A percentile compares a stretch with the other conserved stretches of the same genome.
Evolutionary conservation across 768 basidiomycete genomes (phyloP).

Genomic region (Lepiota brunneoincarnata): DNA sequence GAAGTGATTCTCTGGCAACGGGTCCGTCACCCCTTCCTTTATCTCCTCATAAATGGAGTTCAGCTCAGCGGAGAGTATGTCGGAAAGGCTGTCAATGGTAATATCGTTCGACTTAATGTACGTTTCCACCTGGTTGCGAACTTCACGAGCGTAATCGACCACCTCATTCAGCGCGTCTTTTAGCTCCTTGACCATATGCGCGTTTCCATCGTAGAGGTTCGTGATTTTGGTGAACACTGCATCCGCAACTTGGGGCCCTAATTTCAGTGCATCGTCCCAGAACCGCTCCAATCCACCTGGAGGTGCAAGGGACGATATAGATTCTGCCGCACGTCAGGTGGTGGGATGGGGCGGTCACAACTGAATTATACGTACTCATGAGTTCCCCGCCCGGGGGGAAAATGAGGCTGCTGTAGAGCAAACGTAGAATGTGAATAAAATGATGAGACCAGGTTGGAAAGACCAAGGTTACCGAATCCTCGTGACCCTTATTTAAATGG

Average conservation of each 20-base stretch:
- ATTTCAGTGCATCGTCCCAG: slow-evolving; percentile 2
- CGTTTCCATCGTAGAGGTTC: background rate
- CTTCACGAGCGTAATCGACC: background rate
- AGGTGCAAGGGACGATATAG: background rate
- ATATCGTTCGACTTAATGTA: background rate
- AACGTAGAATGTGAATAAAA: too few relatives aligned
- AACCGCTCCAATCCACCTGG: background rate
- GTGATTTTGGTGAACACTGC: background rate
- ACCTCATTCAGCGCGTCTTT: background rate
- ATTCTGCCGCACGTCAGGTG: too few relatives aligned
- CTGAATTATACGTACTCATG: too few relatives aligned
- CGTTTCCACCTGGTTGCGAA: background rate
- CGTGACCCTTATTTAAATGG: too few relatives aligned
- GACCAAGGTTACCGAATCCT: too few relatives aligned
- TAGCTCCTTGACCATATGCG: background rate
- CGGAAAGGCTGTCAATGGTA: background rate
- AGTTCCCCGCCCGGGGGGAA: too few relatives aligned
- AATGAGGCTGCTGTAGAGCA: too few relatives aligned
- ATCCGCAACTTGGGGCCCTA: background rate
- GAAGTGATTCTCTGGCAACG: slow-evolving; percentile 9
- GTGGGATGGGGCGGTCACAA: too few relatives aligned
- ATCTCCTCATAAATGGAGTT: background rate
- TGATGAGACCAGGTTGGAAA: too few relatives aligned
- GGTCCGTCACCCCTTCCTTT: slow-evolving; percentile 9
- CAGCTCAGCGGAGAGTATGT: background rate